Conservation (phyloP, 352 stramenopile genomes). For the Phytopythium boreale region DNA sequence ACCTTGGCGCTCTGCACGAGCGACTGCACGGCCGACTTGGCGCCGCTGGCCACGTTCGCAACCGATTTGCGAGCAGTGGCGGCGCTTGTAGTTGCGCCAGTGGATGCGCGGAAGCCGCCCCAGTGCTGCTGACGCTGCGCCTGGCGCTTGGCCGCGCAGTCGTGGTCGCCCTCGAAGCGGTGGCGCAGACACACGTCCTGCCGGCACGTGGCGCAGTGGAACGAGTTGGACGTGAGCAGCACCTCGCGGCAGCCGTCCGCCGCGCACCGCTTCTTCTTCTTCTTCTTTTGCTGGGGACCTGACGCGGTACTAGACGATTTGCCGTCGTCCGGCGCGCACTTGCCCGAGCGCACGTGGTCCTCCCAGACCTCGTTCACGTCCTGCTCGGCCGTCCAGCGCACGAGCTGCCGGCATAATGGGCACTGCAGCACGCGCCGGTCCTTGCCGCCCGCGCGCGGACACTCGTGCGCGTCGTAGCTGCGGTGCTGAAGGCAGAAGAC, state of each 20-base stretch:
- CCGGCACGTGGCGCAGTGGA: conserved; percentile 61
- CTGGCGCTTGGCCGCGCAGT: conserved; percentile 38
- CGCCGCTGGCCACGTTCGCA: conserved; percentile 28
- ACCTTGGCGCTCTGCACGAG: conserved; percentile 51
- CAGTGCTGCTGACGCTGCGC: conserved; percentile 42
- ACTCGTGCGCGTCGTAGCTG: conserved; percentile 74
- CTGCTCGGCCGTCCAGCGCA: conserved; percentile 69
- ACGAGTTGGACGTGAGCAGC: conserved; percentile 66
- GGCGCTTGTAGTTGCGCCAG: conserved; percentile 2
- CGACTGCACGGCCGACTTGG: conserved; percentile 38
- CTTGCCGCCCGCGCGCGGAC: conserved; percentile 52
- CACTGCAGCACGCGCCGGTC: conserved; percentile 73
- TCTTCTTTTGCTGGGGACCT: conserved; percentile 37
- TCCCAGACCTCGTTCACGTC: conserved; percentile 79
- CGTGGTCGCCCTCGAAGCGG: conserved; percentile 75
- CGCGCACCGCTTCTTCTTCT: conserved; percentile 69
- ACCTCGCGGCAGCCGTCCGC: conserved; percentile 58
- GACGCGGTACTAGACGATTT: not conserved
- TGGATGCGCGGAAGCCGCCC: conserved; percentile 9
- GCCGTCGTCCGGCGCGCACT: conserved; percentile 31
- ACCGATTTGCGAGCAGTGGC: conserved; percentile 18
- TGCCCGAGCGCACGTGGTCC: conserved; percentile 51
- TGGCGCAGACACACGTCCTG: conserved; percentile 77
- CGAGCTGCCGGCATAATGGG: conserved; percentile 59
- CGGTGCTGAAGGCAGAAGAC: conserved; percentile 86